Percentiles rank a stretch among this genome's conserved stretches.
Evolutionary conservation across 2,329 filamentous ascomycete species (phyloP).

Genomic region (Epichloe typhina): DNA sequence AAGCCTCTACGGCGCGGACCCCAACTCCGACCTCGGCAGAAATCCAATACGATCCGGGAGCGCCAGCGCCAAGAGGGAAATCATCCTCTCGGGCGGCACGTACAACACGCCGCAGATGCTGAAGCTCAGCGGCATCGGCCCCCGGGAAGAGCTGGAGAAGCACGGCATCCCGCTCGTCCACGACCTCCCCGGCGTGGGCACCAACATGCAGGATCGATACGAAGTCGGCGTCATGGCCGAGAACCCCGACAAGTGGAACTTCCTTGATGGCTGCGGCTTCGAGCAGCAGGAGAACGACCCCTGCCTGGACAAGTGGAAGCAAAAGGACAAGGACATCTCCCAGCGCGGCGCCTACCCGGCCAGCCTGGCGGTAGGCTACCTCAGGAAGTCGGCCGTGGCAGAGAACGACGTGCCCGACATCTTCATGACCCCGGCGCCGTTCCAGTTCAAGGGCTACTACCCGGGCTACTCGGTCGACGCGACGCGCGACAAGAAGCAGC

Average conservation of each 20-base stretch:
- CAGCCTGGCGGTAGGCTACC: neutral
- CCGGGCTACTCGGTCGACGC: neutral
- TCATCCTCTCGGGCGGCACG: slow-evolving; percentile 34
- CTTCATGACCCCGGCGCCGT: neutral
- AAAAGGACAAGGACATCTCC: neutral
- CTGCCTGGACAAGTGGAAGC: slow-evolving; percentile 21
- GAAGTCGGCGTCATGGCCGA: slow-evolving; percentile 12
- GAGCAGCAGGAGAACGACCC: slow-evolving; percentile 14
- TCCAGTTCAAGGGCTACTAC: neutral
- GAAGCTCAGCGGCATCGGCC: slow-evolving; percentile 32
- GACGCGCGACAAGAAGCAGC: neutral
- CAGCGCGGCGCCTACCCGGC: neutral
- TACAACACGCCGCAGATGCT: slow-evolving; percentile 34
- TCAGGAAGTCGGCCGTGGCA: neutral
- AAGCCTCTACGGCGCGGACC: too few species aligned
- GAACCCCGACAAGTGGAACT: slow-evolving; percentile 5
- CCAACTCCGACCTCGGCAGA: slow-evolving; percentile 17
- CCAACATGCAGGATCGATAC: slow-evolving; percentile 28
- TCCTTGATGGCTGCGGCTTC: slow-evolving; percentile 15
- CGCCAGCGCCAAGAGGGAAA: slow-evolving; percentile 25
- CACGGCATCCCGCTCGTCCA: slow-evolving; percentile 36
- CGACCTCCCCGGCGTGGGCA: slow-evolving; percentile 49
- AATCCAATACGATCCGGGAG: neutral
- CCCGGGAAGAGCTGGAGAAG: slow-evolving; percentile 21
- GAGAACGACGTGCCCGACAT: neutral